Evolutionary conservation across 768 basidiomycete species (phyloP).

Genomic region (Clathrus columnatus): DNA sequence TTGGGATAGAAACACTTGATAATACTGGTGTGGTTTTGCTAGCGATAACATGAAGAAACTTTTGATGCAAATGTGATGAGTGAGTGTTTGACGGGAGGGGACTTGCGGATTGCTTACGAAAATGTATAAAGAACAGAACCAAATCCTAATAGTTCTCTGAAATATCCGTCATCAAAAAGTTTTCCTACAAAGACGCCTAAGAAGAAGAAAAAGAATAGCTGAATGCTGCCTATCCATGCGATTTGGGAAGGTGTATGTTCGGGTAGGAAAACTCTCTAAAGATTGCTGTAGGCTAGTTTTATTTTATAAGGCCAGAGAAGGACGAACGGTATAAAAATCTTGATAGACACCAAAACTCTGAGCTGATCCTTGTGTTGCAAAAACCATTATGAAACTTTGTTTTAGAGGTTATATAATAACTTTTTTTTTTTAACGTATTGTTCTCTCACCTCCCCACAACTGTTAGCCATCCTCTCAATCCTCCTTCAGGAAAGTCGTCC

Average conservation of each 20-base stretch:
- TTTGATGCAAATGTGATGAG: conserved; percentile 8
- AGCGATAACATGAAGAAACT: conserved; percentile 31
- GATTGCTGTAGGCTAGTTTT: conserved; percentile 14
- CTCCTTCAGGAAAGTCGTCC: conserved; percentile 22
- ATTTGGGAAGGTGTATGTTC: conserved; percentile 20
- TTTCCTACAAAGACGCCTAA: conserved; percentile 21
- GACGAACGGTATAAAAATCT: not conserved
- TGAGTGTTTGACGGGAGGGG: too few species aligned
- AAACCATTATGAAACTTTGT: not conserved
- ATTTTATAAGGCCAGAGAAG: not conserved
- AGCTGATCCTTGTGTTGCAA: conserved; percentile 11
- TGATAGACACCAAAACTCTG: conserved; percentile 21
- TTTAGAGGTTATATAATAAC: too few species aligned
- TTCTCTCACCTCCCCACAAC: conserved; percentile 17
- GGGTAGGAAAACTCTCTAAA: conserved; percentile 15
- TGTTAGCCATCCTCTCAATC: conserved; percentile 23
- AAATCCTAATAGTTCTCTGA: conserved; percentile 10
- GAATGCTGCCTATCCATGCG: conserved; percentile 25
- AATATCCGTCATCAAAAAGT: conserved; percentile 26
- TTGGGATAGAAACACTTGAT: conserved; percentile 36
- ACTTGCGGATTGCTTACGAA: too few species aligned
- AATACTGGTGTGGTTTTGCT: conserved; percentile 29
- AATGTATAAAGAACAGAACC: not conserved
- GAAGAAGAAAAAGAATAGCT: conserved; percentile 26
- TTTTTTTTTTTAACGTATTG: not conserved